Conservation (phyloP, 805 yeast species). For the Candida corydali region DNA sequence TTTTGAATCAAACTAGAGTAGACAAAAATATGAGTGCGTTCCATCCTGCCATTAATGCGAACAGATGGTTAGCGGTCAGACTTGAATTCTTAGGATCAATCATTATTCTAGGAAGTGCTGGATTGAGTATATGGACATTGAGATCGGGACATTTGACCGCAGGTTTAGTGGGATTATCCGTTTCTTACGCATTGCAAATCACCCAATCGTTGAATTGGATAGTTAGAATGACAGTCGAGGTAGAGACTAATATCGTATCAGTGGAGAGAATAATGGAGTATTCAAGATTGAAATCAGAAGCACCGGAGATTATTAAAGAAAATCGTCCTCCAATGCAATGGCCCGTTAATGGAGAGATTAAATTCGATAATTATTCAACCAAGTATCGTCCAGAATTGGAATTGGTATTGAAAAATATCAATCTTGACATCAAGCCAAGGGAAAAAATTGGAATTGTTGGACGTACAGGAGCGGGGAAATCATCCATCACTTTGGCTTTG, state of each 20-base stretch:
- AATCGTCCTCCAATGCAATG: constrained; percentile 52
- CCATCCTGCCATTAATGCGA: constrained; percentile 88
- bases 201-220: constrained; percentile 96
- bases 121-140: constrained; percentile 69
- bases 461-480: constrained; percentile 45
- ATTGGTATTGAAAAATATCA: constrained; percentile 37
- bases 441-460: constrained; percentile 45
- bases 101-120: constrained; percentile 82
- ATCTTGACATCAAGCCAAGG: constrained; percentile 30
- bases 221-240: constrained; percentile 98
- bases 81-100: constrained; percentile 87
- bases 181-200: constrained; percentile 87
- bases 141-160: constrained; percentile 70
- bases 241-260: constrained; percentile 94
- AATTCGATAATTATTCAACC: constrained; percentile 36
- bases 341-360: constrained; percentile 37
- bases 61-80: constrained; percentile 96
- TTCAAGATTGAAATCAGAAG: constrained; percentile 76
- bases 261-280: constrained; percentile 94
- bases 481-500: constrained; percentile 40
- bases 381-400: constrained; percentile 43
- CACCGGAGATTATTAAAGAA: constrained; percentile 62
- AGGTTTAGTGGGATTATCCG: constrained; percentile 90
- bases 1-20: constrained; percentile 62
- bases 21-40: constrained; percentile 89